A percentile compares a stretch with the other conserved stretches of the same genome.
Conservation (phyloP, 2,329 filamentous ascomycete genomes). For the Grosmannia serpens region DNA sequence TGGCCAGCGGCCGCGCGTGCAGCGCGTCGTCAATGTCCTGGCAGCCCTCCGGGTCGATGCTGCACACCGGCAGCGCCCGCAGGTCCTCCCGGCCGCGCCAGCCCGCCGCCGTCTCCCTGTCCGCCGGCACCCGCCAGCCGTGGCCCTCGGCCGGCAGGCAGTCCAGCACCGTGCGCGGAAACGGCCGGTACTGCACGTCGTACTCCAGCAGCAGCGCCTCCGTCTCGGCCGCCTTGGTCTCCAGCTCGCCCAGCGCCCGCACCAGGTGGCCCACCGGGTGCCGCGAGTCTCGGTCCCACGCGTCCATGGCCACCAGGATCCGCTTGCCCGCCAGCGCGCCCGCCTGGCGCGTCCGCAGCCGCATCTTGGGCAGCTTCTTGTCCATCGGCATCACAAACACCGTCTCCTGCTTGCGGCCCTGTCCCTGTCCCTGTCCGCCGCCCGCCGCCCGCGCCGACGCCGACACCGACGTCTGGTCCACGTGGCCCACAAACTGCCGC, state of each 20-base stretch:
- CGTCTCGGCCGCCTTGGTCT: constrained; percentile 95
- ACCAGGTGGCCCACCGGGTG: constrained; percentile 93
- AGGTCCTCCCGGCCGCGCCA: constrained; percentile 82
- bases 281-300: constrained; percentile 86
- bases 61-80: constrained; percentile 80
- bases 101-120: constrained; percentile 51
- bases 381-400: constrained; percentile 98
- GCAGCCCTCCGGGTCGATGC: constrained; percentile 90
- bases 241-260: constrained; percentile 80
- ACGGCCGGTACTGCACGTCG: constrained; percentile 95
- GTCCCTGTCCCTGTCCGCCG: constrained; percentile 55
- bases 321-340: constrained; percentile 82
- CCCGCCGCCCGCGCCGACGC: background rate
- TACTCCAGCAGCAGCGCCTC: constrained; percentile 90
- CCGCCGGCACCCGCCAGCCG: constrained; percentile 82
- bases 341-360: constrained; percentile 82
- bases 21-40: constrained; percentile 98
- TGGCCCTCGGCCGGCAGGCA: constrained; percentile 87
- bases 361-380: constrained; percentile 93
- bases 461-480: constrained; percentile 70
- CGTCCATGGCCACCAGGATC: constrained; percentile 84
- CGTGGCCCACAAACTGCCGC: constrained; percentile 94
- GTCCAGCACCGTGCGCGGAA: constrained; percentile 89
- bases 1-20: constrained; percentile 72
- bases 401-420: constrained; percentile 76